Conservation (phyloP, 2,329 filamentous ascomycete species). For the Parastagonospora avenae region DNA sequence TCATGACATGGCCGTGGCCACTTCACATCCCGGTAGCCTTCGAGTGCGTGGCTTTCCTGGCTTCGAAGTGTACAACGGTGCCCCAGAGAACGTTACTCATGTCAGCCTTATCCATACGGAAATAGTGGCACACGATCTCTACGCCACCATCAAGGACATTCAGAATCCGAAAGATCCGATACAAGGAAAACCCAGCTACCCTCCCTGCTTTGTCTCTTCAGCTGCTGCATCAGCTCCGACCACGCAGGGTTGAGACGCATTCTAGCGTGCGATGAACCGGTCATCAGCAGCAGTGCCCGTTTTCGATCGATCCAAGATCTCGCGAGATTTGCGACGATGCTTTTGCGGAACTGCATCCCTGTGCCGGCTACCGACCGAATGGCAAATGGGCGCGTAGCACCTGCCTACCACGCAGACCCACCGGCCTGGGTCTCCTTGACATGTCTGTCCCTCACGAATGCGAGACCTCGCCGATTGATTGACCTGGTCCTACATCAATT, state of each 20-base stretch:
- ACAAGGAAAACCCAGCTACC: too few relatives aligned
- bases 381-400: slow-evolving; percentile 11
- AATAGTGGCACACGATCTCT: background rate
- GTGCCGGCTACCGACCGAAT: slow-evolving; percentile 22
- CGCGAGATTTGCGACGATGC: slow-evolving; percentile 22
- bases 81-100: slow-evolving; percentile 13
- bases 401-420: slow-evolving; percentile 12
- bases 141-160: background rate
- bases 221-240: slow-evolving; percentile 16
- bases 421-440: slow-evolving; percentile 8
- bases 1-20: background rate
- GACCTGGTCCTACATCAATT: slow-evolving; percentile 13
- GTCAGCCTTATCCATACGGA: slow-evolving; percentile 6
- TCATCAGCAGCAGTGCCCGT: slow-evolving; percentile 12
- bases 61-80: too few relatives aligned
- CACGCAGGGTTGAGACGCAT: background rate
- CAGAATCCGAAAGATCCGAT: background rate
- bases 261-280: slow-evolving; percentile 6
- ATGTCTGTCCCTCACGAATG: slow-evolving; percentile 4
- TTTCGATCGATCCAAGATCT: slow-evolving; percentile 21
- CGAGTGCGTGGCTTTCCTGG: too few relatives aligned
- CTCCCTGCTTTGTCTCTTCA: slow-evolving; percentile 1
- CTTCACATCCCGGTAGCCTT: background rate
- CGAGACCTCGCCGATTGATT: slow-evolving; percentile 21
- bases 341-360: slow-evolving; percentile 37